Percentiles rank a stretch among this genome's conserved stretches.
phyloP scores from a whole-genome alignment of 139 green algal species.

The Zygnema cylindricum region DNA sequence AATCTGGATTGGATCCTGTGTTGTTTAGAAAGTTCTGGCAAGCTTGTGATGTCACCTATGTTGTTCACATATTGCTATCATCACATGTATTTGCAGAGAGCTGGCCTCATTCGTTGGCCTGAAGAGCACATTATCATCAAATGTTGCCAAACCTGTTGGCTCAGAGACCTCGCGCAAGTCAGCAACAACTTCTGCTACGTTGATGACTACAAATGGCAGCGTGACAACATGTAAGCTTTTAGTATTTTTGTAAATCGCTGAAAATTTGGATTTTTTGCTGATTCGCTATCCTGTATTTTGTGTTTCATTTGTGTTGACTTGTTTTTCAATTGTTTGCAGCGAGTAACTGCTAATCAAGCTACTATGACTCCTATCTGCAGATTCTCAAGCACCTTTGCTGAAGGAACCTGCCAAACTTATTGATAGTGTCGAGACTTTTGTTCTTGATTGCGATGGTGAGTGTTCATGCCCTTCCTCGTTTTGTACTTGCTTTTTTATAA shows the following conservation, averaged over 20 bases:
- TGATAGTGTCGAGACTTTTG: slow-evolving; percentile 93
- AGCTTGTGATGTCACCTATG: no score
- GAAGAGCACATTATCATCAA: background rate
- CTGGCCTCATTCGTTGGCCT: background rate
- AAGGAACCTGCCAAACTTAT: slow-evolving; percentile 70
- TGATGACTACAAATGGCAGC: background rate
- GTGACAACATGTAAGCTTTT: background rate
- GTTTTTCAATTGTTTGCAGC: background rate
- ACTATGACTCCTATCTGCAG: background rate
- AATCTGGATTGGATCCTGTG: no score
- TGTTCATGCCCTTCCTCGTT: slow-evolving; percentile 19
- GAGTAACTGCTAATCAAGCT: no score
- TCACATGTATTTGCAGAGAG: no score
- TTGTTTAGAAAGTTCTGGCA: no score
- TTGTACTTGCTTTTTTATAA: slow-evolving; percentile 8
- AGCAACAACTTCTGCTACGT: background rate
- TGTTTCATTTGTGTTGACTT: background rate
- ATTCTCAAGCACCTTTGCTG: slow-evolving; percentile 19
- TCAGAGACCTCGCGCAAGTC: background rate
- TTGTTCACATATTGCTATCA: no score
- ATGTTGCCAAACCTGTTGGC: background rate
- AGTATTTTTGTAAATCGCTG: background rate
- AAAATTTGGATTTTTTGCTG: no score
- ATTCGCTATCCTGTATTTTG: background rate
- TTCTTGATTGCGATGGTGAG: slow-evolving; percentile 99